Percentiles rank a stretch among this genome's conserved stretches.
These are phyloP conservation scores for Wickerhamiella lipophila DNA, from an alignment of 805 yeast species.

Conservation along the genomic window DNA sequence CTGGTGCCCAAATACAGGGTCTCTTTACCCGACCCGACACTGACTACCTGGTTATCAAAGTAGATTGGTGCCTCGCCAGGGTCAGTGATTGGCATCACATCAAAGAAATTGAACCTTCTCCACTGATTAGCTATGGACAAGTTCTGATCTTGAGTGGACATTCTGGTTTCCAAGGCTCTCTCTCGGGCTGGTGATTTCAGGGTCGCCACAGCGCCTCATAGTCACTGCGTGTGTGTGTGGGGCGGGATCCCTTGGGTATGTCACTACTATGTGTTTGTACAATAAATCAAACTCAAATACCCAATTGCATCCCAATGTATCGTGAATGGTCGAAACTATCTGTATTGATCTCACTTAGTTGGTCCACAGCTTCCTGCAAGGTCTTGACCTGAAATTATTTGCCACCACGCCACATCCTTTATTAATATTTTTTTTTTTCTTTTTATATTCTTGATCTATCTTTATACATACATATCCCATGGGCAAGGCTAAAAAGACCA, in stretches of 20 bases:
- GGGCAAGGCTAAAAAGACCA: slow-evolving; percentile 96
- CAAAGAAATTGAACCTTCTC: slow-evolving; percentile 83
- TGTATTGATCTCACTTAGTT: too few species aligned
- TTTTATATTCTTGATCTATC: slow-evolving; percentile 1
- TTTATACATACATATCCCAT: slow-evolving; percentile 33
- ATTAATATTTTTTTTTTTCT: not conserved
- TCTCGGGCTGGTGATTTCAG: not conserved
- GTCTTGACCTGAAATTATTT: too few species aligned
- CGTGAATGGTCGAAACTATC: too few species aligned
- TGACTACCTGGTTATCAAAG: slow-evolving; percentile 63
- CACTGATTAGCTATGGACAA: slow-evolving; percentile 30
- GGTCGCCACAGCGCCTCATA: not conserved
- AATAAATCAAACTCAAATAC: too few species aligned
- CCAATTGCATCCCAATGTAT: too few species aligned
- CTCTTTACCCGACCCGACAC: slow-evolving; percentile 46
- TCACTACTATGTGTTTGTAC: too few species aligned
- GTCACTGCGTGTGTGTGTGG: too few species aligned
- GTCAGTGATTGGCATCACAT: slow-evolving; percentile 68
- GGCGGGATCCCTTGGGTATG: too few species aligned
- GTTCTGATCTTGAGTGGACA: not conserved
- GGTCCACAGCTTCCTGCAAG: too few species aligned
- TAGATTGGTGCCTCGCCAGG: slow-evolving; percentile 60
- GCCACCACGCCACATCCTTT: not conserved
- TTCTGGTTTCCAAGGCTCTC: not conserved
- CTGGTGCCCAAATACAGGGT: slow-evolving; percentile 49